Evolutionary conservation across 805 yeast species (phyloP).

Genomic region (Saccharomycopsis fodiens): DNA sequence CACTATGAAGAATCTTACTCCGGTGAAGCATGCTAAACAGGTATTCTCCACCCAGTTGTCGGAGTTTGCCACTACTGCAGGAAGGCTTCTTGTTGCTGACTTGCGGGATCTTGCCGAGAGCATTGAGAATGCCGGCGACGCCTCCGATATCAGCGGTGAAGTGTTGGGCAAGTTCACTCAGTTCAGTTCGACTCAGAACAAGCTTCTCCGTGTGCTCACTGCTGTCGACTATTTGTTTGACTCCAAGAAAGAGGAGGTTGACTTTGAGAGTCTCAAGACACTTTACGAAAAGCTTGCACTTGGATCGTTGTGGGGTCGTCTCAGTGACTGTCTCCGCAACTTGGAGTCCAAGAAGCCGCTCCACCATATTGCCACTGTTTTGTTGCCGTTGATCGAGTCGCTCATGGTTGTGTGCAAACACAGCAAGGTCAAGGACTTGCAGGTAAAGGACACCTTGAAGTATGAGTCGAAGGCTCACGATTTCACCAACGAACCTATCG

Average conservation of each 20-base stretch:
- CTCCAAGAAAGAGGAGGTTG: constrained; percentile 24
- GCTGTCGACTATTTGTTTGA: constrained; percentile 74
- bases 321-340: constrained; percentile 61
- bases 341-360: constrained; percentile 52
- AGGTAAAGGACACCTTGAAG: constrained; percentile 44
- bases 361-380: constrained; percentile 64
- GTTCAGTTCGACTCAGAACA: constrained; percentile 81
- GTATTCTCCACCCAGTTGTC: constrained; percentile 65
- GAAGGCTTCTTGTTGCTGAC: constrained; percentile 47
- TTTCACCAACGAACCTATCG: constrained; percentile 67
- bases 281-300: constrained; percentile 64
- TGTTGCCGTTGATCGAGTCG: constrained; percentile 83
- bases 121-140: constrained; percentile 31
- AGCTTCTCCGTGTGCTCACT: constrained; percentile 74
- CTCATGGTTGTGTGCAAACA: constrained; percentile 96
- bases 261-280: constrained; percentile 41
- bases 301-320: constrained; percentile 78
- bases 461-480: constrained; percentile 60
- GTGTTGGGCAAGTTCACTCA: constrained; percentile 64
- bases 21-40: constrained; percentile 50
- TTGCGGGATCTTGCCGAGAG: constrained; percentile 41
- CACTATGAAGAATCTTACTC: constrained; percentile 69
- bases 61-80: constrained; percentile 51
- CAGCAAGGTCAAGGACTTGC: constrained; percentile 53
- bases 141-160: constrained; percentile 43